Evolutionary conservation across 768 basidiomycete species (phyloP).

Genomic region (Tylopilus balloui): DNA sequence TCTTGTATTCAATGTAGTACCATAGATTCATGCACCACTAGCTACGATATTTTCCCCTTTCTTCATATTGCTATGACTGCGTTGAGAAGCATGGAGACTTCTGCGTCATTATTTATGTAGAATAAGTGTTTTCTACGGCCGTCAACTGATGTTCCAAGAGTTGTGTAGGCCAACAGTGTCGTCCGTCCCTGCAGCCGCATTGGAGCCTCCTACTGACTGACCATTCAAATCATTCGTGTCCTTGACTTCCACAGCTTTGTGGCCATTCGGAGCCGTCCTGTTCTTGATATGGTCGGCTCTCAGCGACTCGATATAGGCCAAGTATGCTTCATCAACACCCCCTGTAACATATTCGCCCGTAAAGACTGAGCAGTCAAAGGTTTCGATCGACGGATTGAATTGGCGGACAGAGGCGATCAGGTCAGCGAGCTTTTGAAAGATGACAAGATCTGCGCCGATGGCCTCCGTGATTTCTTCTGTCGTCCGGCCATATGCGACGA

Average conservation of each 20-base stretch:
- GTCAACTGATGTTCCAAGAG: constrained; percentile 47
- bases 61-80: constrained; percentile 9
- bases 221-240: constrained; percentile 22
- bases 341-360: constrained; percentile 97
- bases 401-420: constrained; percentile 81
- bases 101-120: background rate
- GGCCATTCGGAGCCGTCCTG: constrained; percentile 37
- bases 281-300: constrained; percentile 79
- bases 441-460: constrained; percentile 93
- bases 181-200: constrained; percentile 54
- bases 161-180: constrained; percentile 81
- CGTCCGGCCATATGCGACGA: constrained; percentile 80
- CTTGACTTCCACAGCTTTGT: constrained; percentile 35
- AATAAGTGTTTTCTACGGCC: background rate
- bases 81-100: background rate
- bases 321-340: constrained; percentile 79
- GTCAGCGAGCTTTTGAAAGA: constrained; percentile 91
- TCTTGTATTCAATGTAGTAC: constrained; percentile 13
- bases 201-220: constrained; percentile 29
- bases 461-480: constrained; percentile 65
- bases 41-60: background rate
- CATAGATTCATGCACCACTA: constrained; percentile 11
- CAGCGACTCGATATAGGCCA: constrained; percentile 66
- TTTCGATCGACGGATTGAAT: constrained; percentile 69
- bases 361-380: constrained; percentile 97